Evolutionary conservation across 2,329 filamentous ascomycete species (phyloP).

Genomic region (Bipolaris bicolor): DNA sequence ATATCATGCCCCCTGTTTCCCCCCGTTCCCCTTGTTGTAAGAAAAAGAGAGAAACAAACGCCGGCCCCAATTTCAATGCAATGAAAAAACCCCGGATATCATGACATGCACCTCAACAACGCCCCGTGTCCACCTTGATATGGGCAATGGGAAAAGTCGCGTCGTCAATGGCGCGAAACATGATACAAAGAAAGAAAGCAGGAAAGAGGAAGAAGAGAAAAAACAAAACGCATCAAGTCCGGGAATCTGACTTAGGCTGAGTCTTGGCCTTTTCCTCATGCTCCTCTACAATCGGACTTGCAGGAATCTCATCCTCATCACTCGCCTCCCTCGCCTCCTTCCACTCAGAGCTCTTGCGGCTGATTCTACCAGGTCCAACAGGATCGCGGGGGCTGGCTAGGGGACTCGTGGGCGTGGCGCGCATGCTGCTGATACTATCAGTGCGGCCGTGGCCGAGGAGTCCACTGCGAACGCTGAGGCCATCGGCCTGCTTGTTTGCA

Average conservation of each 20-base stretch:
- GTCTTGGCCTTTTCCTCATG: slow-evolving; percentile 13
- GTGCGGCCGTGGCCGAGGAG: slow-evolving; percentile 76
- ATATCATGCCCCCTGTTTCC: neutral
- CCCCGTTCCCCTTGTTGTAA: neutral
- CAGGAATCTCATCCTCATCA: slow-evolving; percentile 33
- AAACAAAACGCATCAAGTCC: neutral
- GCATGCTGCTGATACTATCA: slow-evolving; percentile 81
- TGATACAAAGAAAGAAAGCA: neutral
- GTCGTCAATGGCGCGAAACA: neutral
- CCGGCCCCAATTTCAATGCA: neutral
- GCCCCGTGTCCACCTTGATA: neutral
- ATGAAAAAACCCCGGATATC: slow-evolving; percentile 5
- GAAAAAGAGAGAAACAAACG: neutral
- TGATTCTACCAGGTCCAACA: slow-evolving; percentile 39
- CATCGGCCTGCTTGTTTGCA: slow-evolving; percentile 67
- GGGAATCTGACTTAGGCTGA: neutral
- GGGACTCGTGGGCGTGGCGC: slow-evolving; percentile 61
- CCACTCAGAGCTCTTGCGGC: slow-evolving; percentile 47
- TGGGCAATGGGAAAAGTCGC: too few species aligned
- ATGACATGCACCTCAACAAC: slow-evolving; percentile 5
- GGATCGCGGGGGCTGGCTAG: slow-evolving; percentile 61
- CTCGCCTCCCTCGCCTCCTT: slow-evolving; percentile 31
- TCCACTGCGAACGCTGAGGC: slow-evolving; percentile 78
- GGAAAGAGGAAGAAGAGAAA: neutral
- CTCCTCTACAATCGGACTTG: slow-evolving; percentile 16